Percentiles rank a stretch among this genome's conserved stretches.
These are phyloP conservation scores for Colletotrichum sp. DNA, from an alignment of 2,329 filamentous ascomycete genomes.

Conservation along the genomic window DNA sequence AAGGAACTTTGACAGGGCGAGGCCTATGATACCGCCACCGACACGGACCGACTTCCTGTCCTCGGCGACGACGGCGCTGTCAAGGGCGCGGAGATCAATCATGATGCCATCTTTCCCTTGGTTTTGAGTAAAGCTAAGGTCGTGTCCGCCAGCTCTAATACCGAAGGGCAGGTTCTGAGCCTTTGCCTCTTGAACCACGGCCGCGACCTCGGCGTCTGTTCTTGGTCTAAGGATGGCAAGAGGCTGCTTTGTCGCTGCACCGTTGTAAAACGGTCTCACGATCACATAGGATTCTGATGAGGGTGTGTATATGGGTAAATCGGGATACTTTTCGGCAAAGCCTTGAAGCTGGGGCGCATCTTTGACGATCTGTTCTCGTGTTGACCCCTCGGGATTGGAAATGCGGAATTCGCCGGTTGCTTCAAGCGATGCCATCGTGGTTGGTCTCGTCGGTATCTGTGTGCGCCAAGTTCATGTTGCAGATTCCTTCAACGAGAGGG, in stretches of 20 bases:
- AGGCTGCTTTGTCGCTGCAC: not conserved
- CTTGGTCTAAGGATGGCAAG: conserved; percentile 4
- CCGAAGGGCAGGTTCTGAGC: conserved; percentile 8
- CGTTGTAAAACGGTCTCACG: not conserved
- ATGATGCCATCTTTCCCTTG: conserved; percentile 15
- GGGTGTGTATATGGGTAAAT: not conserved
- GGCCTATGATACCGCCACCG: conserved; percentile 18
- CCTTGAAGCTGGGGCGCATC: not conserved
- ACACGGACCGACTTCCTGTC: conserved; percentile 16
- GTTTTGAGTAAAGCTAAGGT: not conserved
- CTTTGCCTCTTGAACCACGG: not conserved
- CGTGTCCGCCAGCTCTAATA: conserved; percentile 21
- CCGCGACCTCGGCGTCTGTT: not conserved
- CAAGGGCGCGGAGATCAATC: conserved; percentile 21
- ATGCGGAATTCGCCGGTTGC: conserved; percentile 2
- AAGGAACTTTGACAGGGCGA: conserved; percentile 15
- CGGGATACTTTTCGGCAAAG: not conserved
- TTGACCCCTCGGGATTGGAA: not conserved
- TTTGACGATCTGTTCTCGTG: not conserved
- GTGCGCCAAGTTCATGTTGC: not conserved
- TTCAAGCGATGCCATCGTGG: not conserved
- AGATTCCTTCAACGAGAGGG: not conserved
- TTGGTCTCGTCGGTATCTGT: not conserved
- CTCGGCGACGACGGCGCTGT: not conserved
- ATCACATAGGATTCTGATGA: not conserved